Evolutionary conservation across 2,329 filamentous ascomycete species (phyloP), one percentile per base, ranked within the genome.

Genomic region (Balansia obtecta): DNA sequence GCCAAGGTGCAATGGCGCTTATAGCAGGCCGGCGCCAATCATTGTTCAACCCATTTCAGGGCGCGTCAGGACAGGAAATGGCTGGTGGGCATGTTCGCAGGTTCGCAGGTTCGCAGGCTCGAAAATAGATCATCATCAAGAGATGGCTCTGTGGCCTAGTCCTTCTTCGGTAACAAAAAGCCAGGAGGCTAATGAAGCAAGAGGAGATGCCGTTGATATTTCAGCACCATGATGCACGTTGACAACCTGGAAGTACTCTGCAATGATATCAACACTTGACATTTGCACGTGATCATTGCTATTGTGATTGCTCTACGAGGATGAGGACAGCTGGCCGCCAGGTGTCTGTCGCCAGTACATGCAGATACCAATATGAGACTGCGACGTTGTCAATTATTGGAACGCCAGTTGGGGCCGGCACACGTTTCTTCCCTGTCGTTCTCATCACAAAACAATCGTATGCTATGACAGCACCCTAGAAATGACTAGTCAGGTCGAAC

Each of bases 1-100:
- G 40, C 10, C 30, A 12, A 39, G 7, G 46, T 45, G 50, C 39
- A 45, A 50, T 40, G 49, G 52, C 52, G 52, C 50, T 46, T 52
- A 45, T 39, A 45, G 37, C 33, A 32, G 22, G 30, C 16, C 33
- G 22, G 18, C 20, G 12, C 52, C 52, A 54, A 54, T 52, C 47
- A 52, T 9, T 34, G 11, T n/a, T 37, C 15, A 27, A 6, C 27
- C 8, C 27, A 27, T 7, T 15, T 12, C 34, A 37, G 11, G 15
- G 9, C 11, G 34, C 34, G 34, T 12, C 34, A 12, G 34, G 34
- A 37, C 34, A 37, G 34, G 34, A 37, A 11, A 37, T 37, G 10
- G 34, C 27, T 27, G 27, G 27, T 4, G 27, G 27, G 7, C 27
- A 27, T n/a, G n/a, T n/a, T n/a, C n/a, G n/a, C n/a, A n/a, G n/a